Evolutionary conservation across 805 yeast genomes (phyloP).

Genomic region (Starmerella apicola): DNA sequence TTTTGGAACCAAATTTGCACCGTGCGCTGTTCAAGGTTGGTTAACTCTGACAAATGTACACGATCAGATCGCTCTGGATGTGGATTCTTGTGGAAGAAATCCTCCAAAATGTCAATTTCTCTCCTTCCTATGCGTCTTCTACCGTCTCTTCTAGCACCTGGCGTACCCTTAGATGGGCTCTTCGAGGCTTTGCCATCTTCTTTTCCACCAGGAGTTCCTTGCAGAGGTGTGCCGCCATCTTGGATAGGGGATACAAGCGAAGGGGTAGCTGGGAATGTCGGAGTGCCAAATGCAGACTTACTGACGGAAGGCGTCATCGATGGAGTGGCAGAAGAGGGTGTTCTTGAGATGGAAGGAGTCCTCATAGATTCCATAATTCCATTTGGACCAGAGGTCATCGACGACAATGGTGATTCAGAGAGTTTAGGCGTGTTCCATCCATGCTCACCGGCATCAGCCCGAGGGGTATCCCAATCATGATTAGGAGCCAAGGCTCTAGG

Average conservation of each 20-base stretch:
- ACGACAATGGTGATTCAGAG: background rate
- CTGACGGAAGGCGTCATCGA: too few relatives aligned
- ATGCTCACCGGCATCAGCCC: background rate
- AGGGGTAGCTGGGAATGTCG: too few relatives aligned
- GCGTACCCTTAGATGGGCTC: too few relatives aligned
- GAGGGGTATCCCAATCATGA: background rate
- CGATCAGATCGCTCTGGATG: constrained; percentile 66
- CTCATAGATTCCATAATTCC: too few relatives aligned
- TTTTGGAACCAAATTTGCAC: constrained; percentile 94
- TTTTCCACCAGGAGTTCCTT: too few relatives aligned
- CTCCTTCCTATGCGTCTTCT: constrained; percentile 25
- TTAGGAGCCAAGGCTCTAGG: background rate
- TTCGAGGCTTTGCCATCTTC: too few relatives aligned
- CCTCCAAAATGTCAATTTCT: constrained; percentile 42
- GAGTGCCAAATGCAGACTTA: too few relatives aligned
- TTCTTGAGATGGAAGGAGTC: background rate
- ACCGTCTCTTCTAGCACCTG: constrained; percentile 10
- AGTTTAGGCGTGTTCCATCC: background rate
- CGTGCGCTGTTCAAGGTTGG: constrained; percentile 72
- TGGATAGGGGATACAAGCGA: too few relatives aligned
- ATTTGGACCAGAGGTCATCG: background rate
- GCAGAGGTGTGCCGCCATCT: too few relatives aligned
- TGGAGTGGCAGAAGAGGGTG: background rate
- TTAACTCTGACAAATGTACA: constrained; percentile 52
- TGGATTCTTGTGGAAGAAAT: constrained; percentile 58